Base-by-base conservation (phyloP, 345 rosid species). In the Lepidium sativum region DNA sequence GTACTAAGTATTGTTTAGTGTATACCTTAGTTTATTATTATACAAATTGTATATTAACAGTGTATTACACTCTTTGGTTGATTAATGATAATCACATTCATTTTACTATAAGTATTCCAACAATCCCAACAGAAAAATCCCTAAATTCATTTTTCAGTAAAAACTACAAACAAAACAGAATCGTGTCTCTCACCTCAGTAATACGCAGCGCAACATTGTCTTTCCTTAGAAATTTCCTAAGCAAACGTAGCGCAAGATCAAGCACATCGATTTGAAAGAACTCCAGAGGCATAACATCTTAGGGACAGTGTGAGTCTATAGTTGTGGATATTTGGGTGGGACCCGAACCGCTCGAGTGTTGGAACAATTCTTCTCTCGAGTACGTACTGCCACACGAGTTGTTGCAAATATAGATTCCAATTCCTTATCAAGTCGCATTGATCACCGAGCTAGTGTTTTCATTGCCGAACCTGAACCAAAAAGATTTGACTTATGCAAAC, bases 231-330 rank as follows among this genome's bases (percentile, higher is more conserved):
- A 84, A 80, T 78, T 92, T 92, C 44, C 98, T 97, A 20, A 92
- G 97, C 86, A 92, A 73, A 38, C 94, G 87, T 0, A 91, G 96
- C 57, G 97, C 98, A 12, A 92, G 91, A 57, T 86, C 86, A 63
- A 92, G 86, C 9, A 97, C 89, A 65, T 92, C 97, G 11, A 89
- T 62, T 44, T 83, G 91, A 65, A 82, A 92, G 82, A 86, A 92
- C 40, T 78, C 77, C 13, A 52, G 85, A 8, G 94, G 72, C 68
- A 92, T 65, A 15, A 87, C 69, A 62, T 72, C 33, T 74, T 65
- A 11, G 54, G n/a, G 62, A 50, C 25, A 2, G 33, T 12, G 35
- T 18, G 17, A 56, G 55, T 13, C 48, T 57, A n/a, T n/a, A n/a
- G n/a, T n/a, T n/a, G 8, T 39, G 57, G 55, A 56, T 62, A 51